These are phyloP conservation scores for Podospora australis DNA, from an alignment of 495 filamentous ascomycete species.

Conservation along the genomic window DNA sequence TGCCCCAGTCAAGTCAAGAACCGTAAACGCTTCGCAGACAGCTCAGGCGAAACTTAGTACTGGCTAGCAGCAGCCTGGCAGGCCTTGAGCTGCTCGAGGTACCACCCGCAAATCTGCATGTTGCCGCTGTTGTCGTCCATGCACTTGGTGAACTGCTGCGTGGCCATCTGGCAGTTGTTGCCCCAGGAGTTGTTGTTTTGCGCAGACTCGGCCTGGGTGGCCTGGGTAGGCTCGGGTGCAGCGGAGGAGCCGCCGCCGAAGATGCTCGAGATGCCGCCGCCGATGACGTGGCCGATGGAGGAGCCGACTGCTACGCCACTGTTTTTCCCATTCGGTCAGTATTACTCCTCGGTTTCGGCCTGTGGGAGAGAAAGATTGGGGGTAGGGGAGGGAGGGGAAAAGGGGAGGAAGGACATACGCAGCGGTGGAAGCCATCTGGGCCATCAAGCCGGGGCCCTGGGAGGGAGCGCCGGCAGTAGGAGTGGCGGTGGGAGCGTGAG, in stretches of 20 bases:
- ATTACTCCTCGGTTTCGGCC: neutral
- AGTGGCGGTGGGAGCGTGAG: constrained; percentile 42
- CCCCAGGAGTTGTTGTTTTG: constrained; percentile 46
- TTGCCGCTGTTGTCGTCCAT: constrained; percentile 90
- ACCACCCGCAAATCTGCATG: constrained; percentile 96
- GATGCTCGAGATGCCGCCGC: constrained; percentile 82
- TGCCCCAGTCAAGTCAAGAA: too few relatives aligned
- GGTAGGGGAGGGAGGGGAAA: neutral
- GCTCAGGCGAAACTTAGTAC: constrained; percentile 52
- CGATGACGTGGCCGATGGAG: constrained; percentile 89
- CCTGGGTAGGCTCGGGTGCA: constrained; percentile 52
- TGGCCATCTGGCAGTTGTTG: constrained; percentile 70
- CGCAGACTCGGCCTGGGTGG: constrained; percentile 31
- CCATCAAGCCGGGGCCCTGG: constrained; percentile 67
- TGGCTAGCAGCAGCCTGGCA: constrained; percentile 85
- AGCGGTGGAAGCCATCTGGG: constrained; percentile 81
- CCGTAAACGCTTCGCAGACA: too few relatives aligned
- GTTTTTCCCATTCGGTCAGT: constrained; percentile 17
- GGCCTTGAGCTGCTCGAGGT: constrained; percentile 75
- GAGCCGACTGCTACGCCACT: constrained; percentile 95
- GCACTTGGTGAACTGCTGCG: constrained; percentile 84
- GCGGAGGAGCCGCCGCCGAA: constrained; percentile 65
- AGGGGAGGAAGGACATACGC: constrained; percentile 51
- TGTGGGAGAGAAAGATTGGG: constrained; percentile 8
- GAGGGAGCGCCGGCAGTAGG: constrained; percentile 39